Percentiles rank a stretch among this genome's conserved stretches.
These are phyloP conservation scores for Phytophthora cryptogea DNA, from an alignment of 352 stramenopile genomes.

Conservation along the genomic window DNA sequence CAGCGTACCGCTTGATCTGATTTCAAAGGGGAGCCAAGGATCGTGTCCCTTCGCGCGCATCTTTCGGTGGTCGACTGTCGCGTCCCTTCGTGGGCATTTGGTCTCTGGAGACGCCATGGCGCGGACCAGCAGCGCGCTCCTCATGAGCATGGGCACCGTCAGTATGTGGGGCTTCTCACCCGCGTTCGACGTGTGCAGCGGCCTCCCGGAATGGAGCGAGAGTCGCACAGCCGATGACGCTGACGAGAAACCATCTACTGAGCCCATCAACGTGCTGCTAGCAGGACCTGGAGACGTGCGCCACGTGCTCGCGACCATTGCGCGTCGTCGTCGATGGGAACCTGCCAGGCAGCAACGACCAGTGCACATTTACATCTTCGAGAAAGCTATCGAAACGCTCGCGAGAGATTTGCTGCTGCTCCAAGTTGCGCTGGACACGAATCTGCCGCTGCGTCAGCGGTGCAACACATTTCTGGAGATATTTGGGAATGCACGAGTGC, in stretches of 20 bases:
- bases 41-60: constrained; percentile 30
- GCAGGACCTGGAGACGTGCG: constrained; percentile 77
- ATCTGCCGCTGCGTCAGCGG: constrained; percentile 89
- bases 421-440: constrained; percentile 83
- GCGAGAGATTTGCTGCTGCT: constrained; percentile 90
- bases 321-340: constrained; percentile 46
- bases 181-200: constrained; percentile 60
- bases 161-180: constrained; percentile 90
- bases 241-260: constrained; percentile 17
- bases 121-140: constrained; percentile 51
- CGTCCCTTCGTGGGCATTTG: constrained; percentile 22
- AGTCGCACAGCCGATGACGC: background rate
- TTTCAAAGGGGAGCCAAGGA: constrained; percentile 15
- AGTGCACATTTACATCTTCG: constrained; percentile 90
- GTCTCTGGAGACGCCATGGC: constrained; percentile 37
- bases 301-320: constrained; percentile 66
- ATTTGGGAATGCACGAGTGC: constrained; percentile 92
- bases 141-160: constrained; percentile 83
- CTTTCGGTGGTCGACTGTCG: constrained; percentile 20
- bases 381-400: constrained; percentile 85
- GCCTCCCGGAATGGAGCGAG: constrained; percentile 8
- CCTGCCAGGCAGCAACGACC: constrained; percentile 34
- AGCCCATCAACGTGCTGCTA: constrained; percentile 63
- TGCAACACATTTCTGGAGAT: constrained; percentile 93
- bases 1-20: constrained; percentile 21